Evolutionary conservation across 495 filamentous ascomycete genomes (phyloP).

Genomic region (Neurospora discreta): DNA sequence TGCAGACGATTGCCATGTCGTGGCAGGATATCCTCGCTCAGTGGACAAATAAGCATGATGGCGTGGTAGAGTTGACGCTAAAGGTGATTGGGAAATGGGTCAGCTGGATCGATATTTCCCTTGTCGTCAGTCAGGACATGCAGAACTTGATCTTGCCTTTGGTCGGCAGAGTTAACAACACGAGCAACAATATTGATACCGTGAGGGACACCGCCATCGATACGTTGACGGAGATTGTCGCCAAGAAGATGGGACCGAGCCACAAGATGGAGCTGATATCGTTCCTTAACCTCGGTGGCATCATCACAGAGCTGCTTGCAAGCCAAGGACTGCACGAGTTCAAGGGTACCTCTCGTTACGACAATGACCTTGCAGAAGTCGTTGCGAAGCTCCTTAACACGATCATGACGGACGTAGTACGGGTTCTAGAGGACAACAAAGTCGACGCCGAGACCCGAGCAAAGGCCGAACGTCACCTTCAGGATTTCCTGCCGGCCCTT

Average conservation of each 20-base stretch:
- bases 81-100: slow-evolving; percentile 90
- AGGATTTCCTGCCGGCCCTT: slow-evolving; percentile 71
- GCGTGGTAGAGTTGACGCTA: slow-evolving; percentile 73
- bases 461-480: slow-evolving; percentile 63
- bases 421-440: slow-evolving; percentile 48
- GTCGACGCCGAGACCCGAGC: slow-evolving; percentile 43
- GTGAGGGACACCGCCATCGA: slow-evolving; percentile 81
- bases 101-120: slow-evolving; percentile 91
- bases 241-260: slow-evolving; percentile 89
- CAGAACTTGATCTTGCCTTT: slow-evolving; percentile 73
- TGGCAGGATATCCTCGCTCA: slow-evolving; percentile 85
- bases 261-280: slow-evolving; percentile 92
- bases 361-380: slow-evolving; percentile 86
- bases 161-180: slow-evolving; percentile 45
- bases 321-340: slow-evolving; percentile 68
- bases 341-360: slow-evolving; percentile 73
- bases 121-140: slow-evolving; percentile 82
- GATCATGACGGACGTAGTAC: slow-evolving; percentile 72
- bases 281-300: slow-evolving; percentile 73
- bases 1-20: slow-evolving; percentile 69
- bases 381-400: slow-evolving; percentile 96
- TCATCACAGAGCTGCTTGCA: slow-evolving; percentile 68
- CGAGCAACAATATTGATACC: slow-evolving; percentile 46
- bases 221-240: slow-evolving; percentile 87
- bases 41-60: slow-evolving; percentile 64